Conservation (phyloP, 1,284 basidiomycete species). For the Ustilago curta region DNA sequence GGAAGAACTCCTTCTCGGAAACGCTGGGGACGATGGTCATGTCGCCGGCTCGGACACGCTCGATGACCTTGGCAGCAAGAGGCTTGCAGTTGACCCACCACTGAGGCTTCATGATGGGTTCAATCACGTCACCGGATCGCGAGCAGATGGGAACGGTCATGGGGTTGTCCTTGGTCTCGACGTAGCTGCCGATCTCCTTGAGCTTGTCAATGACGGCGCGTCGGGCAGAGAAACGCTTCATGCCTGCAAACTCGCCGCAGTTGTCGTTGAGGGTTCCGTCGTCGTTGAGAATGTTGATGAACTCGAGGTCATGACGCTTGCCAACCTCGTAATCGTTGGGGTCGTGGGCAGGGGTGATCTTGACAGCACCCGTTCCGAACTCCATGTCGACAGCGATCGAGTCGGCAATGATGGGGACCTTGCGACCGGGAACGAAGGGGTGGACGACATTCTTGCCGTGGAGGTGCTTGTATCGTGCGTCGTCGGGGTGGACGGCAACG, state of each 20-base stretch:
- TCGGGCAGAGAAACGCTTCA: slow-evolving; percentile 92
- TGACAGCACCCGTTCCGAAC: slow-evolving; percentile 98
- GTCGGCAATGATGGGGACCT: slow-evolving; percentile 90
- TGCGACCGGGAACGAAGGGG: slow-evolving; percentile 85
- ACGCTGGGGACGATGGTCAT: slow-evolving; percentile 80
- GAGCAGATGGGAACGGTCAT: slow-evolving; percentile 69
- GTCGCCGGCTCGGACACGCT: slow-evolving; percentile 77
- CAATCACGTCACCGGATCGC: slow-evolving; percentile 85
- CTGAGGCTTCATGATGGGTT: slow-evolving; percentile 95
- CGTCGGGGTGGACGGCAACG: slow-evolving; percentile 94
- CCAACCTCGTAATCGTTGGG: slow-evolving; percentile 98
- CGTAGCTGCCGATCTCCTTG: slow-evolving; percentile 85
- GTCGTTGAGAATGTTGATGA: slow-evolving; percentile 96
- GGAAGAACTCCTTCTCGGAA: slow-evolving; percentile 93
- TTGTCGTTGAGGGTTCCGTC: slow-evolving; percentile 96
- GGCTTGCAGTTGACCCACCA: slow-evolving; percentile 99
- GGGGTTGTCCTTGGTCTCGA: slow-evolving; percentile 84
- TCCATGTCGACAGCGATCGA: slow-evolving; percentile 89
- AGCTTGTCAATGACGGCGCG: slow-evolving; percentile 85
- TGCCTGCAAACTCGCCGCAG: slow-evolving; percentile 80
- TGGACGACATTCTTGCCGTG: slow-evolving; percentile 93
- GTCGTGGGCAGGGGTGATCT: slow-evolving; percentile 99
- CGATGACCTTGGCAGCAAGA: slow-evolving; percentile 78
- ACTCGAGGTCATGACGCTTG: slow-evolving; percentile 85
- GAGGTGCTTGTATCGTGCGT: slow-evolving; percentile 92